A percentile compares a stretch with the other conserved stretches of the same genome.
Conservation (phyloP, 2,329 filamentous ascomycete species). For the Seiridium cupressi region DNA sequence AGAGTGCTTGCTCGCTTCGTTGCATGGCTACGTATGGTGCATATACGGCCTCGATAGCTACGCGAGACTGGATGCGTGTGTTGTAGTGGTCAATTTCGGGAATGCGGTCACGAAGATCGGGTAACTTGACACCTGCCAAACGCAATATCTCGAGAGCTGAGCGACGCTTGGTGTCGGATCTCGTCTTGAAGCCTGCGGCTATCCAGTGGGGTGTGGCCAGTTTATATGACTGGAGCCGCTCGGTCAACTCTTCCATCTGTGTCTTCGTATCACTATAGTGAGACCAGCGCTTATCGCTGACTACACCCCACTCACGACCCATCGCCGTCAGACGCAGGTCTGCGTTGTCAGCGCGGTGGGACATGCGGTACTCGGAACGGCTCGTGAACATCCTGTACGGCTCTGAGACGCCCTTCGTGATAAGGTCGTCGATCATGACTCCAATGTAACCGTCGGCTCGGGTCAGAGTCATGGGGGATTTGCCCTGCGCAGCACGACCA, state of each 20-base stretch:
- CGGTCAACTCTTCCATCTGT: constrained; percentile 66
- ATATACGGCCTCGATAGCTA: constrained; percentile 81
- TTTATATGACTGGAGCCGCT: constrained; percentile 55
- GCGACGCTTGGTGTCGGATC: constrained; percentile 64
- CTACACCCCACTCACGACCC: constrained; percentile 73
- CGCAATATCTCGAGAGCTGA: constrained; percentile 79
- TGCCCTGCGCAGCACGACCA: constrained; percentile 70
- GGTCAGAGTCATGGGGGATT: constrained; percentile 65
- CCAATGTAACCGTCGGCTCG: constrained; percentile 94
- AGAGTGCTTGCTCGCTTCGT: constrained; percentile 60
- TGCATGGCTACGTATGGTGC: constrained; percentile 82
- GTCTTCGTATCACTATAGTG: constrained; percentile 63
- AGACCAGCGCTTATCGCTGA: constrained; percentile 76
- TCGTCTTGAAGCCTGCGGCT: constrained; percentile 65
- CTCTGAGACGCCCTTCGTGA: constrained; percentile 95
- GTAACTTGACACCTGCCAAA: constrained; percentile 57
- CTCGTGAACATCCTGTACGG: constrained; percentile 99
- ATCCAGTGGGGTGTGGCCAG: constrained; percentile 67
- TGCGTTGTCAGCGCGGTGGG: constrained; percentile 88
- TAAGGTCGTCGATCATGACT: constrained; percentile 96
- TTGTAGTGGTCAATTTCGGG: constrained; percentile 55
- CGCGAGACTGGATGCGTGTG: constrained; percentile 61
- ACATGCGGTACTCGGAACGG: constrained; percentile 93
- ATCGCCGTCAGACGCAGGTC: constrained; percentile 80
- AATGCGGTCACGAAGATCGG: constrained; percentile 56